These are phyloP conservation scores for Dimocarpus longan DNA, from an alignment of 345 rosid species.

Conservation along the genomic window DNA sequence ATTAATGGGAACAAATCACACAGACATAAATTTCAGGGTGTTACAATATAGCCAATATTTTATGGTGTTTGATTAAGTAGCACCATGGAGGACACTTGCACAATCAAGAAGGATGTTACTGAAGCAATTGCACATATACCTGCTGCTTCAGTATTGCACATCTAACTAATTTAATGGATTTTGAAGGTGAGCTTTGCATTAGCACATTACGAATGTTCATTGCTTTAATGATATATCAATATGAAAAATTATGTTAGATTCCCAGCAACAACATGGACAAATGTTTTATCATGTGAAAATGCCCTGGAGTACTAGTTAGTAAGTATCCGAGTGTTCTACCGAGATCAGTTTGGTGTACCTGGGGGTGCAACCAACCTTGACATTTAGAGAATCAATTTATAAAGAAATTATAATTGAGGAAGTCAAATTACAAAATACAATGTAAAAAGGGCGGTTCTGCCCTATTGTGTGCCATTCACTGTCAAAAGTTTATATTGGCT, in stretches of 20 bases:
- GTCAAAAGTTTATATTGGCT: not conserved
- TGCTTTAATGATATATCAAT: not conserved
- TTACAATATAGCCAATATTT: no score
- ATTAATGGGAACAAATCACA: no score
- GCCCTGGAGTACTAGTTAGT: not conserved
- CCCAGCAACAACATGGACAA: not conserved
- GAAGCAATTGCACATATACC: conserved; percentile 20
- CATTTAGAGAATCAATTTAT: no score
- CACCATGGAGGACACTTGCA: conserved; percentile 36
- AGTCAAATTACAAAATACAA: no score
- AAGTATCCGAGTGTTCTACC: not conserved
- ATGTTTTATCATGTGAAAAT: not conserved
- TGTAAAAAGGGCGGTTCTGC: not conserved
- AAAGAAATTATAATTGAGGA: no score
- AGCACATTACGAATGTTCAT: not conserved
- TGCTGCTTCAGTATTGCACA: not conserved
- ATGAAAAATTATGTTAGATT: no score
- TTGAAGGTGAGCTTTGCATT: not conserved
- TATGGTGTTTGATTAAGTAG: not conserved
- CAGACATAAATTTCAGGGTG: no score
- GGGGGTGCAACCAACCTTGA: not conserved
- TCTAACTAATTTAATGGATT: not conserved
- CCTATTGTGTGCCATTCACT: not conserved
- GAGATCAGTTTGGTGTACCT: not conserved
- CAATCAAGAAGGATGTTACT: conserved; percentile 59